Evolutionary conservation across 345 rosid genomes (phyloP).

Genomic region (Salix viminalis): DNA sequence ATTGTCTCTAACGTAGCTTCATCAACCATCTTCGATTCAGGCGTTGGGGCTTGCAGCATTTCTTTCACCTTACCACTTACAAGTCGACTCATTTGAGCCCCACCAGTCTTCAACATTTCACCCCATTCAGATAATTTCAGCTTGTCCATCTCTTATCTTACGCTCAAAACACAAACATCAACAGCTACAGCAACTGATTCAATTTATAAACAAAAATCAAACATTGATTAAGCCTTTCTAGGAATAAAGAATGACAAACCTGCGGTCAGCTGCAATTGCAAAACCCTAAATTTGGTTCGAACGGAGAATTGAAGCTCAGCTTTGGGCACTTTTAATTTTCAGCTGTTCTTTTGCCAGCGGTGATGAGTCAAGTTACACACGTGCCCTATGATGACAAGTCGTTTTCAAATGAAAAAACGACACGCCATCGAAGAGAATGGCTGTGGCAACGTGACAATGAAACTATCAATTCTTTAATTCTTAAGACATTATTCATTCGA

Average conservation of each 20-base stretch:
- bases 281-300: not conserved
- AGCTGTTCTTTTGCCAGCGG: not conserved
- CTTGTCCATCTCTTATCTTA: conserved; percentile 49
- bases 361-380: not conserved
- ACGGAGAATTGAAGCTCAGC: not conserved
- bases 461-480: too few relatives aligned
- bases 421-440: not conserved
- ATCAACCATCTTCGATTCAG: conserved; percentile 76
- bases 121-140: conserved; percentile 65
- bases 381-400: not conserved
- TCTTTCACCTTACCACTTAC: conserved; percentile 81
- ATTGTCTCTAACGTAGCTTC: conserved; percentile 73
- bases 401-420: not conserved
- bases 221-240: not conserved
- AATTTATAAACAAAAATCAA: not conserved
- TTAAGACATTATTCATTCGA: too few relatives aligned
- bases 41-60: conserved; percentile 69
- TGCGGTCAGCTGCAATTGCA: not conserved
- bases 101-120: conserved; percentile 65
- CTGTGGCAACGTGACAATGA: not conserved
- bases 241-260: conserved; percentile 16
- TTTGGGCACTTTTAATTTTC: not conserved
- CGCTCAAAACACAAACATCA: conserved; percentile 7
- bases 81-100: conserved; percentile 76
- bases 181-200: conserved; percentile 8